Evolutionary conservation across 306 rosid genomes (phyloP), one percentile per base, ranked within the genome.

Genomic region (Luffa aegyptiaca): DNA sequence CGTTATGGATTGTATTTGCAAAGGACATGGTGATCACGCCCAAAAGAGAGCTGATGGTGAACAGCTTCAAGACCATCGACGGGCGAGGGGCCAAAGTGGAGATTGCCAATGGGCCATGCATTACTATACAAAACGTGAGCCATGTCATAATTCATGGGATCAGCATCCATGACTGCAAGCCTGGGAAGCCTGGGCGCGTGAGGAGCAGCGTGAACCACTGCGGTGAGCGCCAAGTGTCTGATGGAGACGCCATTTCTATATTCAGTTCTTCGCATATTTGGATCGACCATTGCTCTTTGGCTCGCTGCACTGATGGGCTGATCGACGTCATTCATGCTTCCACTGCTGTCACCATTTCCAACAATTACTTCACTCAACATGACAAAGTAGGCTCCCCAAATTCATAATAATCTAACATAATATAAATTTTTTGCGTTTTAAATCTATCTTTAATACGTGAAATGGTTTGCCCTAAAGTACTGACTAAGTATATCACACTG

Each of bases 101-200:
- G 72, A 92, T 94, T 35, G 89, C 90, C 18, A 55, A 91, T 61
- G 95, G 98, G 1, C 86, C 98, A 42, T 91, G 98, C 84, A 84
- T 94, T 31, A 94, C 97, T 1, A 80, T 92, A 5, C 97, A 94
- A 80, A 85, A 79, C 8, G 90, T 92, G 10, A 88, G 85, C 75
- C 95, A 94, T 66, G 93, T 92, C 2, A 94, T 94, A 39, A 63
- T 94, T 2, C 98, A 94, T 83, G 97, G 97, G 26, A 91, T 94
- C 21, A 86, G 95, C 65, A 80, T 94, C 39, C 98, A 90, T 86
- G 95, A 94, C 49, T 94, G 98, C 80, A 89, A 87, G 76, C 90
- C 87, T 0, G 86, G 91, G 18, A 78, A 61, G 75, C 35, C 80
- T 17, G 95, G 81, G 16, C 80, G 80, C 74, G 97, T 94, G 77